Evolutionary conservation across 441 rosid genomes (phyloP), one percentile per base, ranked within the genome.

Genomic region (Mallotus japonicus): DNA sequence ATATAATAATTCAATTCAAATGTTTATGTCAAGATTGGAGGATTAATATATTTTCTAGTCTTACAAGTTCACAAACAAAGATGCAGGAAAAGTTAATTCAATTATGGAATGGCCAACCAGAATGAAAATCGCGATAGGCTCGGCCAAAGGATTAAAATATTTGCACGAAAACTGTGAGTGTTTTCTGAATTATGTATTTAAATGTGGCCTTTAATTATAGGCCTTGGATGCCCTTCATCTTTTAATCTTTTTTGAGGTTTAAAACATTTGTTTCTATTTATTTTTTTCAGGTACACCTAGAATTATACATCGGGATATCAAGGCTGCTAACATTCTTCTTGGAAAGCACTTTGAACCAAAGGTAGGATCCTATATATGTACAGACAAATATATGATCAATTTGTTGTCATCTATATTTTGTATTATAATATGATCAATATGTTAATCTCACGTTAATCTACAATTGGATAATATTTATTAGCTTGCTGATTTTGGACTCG

Each of bases 401-500:
- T 56, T 56, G 13, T 4, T 5, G 2, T 51, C 28, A 2, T 24
- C 28, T 24, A 24, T 24, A 24, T 24, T 24, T 24, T 2, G 28
- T 24, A 24, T 24, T 24, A 24, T 24, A 24, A 24, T 24, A 24
- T 0, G 28, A 24, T 24, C 28, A 24, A 24, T 2, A 24, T 24
- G 0, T 0, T 24, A 24, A 24, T 24, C 1, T 34, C 1, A 51
- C 15, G 15, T 17, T 51, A 17, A 14, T 51, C n/a, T 51, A 5
- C 0, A 14, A 4, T 51, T 51, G 16, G 16, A 34, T 34, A 34
- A 34, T 34, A 1, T 71, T 15, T 59, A 64, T 34, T 73, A 92
- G 96, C 92, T 90, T 76, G 90, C 97, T 40, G 97, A 90, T 83
- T 92, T 92, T 84, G 96, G 97, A 73, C 89, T 89, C 2, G 95